Evolutionary conservation across 495 filamentous ascomycete species (phyloP).

Genomic region (Ascodesmis nigricans): DNA sequence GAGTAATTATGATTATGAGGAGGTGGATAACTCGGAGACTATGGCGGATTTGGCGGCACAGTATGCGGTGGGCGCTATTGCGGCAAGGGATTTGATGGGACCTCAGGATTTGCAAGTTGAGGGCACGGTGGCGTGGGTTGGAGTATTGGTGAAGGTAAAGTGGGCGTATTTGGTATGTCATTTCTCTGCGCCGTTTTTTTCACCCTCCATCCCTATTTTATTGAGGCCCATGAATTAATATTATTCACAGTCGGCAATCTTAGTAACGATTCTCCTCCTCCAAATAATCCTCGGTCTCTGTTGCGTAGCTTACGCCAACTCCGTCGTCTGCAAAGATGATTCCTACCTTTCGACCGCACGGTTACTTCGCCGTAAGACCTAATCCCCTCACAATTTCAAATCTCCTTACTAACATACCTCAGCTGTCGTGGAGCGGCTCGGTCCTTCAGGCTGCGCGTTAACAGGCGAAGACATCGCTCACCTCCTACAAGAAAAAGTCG

Average conservation of each 20-base stretch:
- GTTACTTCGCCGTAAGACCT: constrained; percentile 13
- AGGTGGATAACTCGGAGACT: not conserved
- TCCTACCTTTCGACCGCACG: constrained; percentile 18
- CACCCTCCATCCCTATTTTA: not conserved
- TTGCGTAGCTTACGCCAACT: constrained; percentile 12
- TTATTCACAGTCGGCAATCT: constrained; percentile 4
- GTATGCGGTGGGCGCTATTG: constrained; percentile 14
- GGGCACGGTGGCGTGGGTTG: constrained; percentile 14
- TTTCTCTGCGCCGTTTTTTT: no score
- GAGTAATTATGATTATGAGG: constrained; percentile 2
- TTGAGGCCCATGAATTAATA: not conserved
- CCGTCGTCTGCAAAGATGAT: constrained; percentile 20
- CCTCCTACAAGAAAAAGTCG: constrained; percentile 9
- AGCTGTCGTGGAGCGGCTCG: constrained; percentile 20
- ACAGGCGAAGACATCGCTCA: constrained; percentile 12
- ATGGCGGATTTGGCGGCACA: constrained; percentile 4
- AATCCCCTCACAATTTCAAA: not conserved
- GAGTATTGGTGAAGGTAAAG: constrained; percentile 16
- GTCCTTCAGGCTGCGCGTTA: constrained; percentile 12
- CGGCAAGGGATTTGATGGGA: constrained; percentile 8
- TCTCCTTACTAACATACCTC: not conserved
- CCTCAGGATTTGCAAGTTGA: not conserved
- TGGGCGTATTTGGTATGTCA: constrained; percentile 7
- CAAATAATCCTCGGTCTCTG: constrained; percentile 13
- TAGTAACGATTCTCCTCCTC: constrained; percentile 13